Evolutionary conservation across 768 basidiomycete genomes (phyloP).

Genomic region (Pleurotus eryngii): DNA sequence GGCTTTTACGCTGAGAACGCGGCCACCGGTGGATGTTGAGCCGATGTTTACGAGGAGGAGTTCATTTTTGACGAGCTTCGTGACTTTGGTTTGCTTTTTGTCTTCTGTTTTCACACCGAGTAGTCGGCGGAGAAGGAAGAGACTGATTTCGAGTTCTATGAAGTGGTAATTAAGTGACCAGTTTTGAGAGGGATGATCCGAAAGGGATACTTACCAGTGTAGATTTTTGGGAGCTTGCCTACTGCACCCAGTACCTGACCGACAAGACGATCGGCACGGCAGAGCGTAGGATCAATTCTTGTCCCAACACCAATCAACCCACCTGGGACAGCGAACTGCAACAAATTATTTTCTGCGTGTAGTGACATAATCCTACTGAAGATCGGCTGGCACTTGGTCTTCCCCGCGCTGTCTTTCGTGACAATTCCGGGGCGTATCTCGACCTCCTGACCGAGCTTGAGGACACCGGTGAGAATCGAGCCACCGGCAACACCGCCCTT

Average conservation of each 20-base stretch:
- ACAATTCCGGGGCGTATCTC: constrained; percentile 98
- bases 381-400: constrained; percentile 90
- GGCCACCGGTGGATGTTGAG: constrained; percentile 94
- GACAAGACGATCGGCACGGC: constrained; percentile 93
- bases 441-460: constrained; percentile 87
- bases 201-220: constrained; percentile 57
- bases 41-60: constrained; percentile 96
- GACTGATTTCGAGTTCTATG: constrained; percentile 83
- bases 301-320: constrained; percentile 99
- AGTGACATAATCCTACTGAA: constrained; percentile 88
- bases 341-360: constrained; percentile 91
- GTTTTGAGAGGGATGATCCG: not conserved
- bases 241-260: constrained; percentile 96
- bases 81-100: constrained; percentile 96
- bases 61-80: constrained; percentile 90
- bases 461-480: constrained; percentile 88
- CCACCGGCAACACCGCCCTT: constrained; percentile 99
- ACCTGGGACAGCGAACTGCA: constrained; percentile 95
- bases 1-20: constrained; percentile 90
- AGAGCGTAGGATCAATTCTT: constrained; percentile 92
- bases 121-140: constrained; percentile 92
- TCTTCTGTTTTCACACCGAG: constrained; percentile 99
- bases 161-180: not conserved
- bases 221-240: constrained; percentile 91
- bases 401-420: constrained; percentile 88